These are phyloP conservation scores for Sphaerulina vaccinii DNA, from an alignment of 2,329 filamentous ascomycete species.

Conservation along the genomic window DNA sequence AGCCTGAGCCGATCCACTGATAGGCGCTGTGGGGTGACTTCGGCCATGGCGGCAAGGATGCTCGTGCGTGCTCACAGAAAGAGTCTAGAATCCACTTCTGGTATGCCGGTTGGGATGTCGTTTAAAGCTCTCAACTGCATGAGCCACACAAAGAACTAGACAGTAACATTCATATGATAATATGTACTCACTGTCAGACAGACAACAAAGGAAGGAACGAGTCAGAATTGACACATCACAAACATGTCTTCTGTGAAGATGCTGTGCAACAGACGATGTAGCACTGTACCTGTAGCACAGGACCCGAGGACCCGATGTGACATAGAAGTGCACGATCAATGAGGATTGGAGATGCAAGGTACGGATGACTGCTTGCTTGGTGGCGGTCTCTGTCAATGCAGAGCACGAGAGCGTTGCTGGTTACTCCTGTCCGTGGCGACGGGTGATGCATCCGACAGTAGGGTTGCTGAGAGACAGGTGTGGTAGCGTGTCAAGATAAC, in stretches of 20 bases:
- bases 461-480: no score
- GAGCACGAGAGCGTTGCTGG: no score
- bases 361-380: no score
- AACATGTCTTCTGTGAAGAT: background rate
- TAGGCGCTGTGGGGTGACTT: conserved; percentile 1
- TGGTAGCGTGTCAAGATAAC: no score
- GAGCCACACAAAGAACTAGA: background rate
- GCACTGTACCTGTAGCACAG: background rate
- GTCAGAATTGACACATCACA: background rate
- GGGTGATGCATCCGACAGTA: no score
- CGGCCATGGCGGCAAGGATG: background rate
- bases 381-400: background rate
- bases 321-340: background rate
- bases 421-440: no score
- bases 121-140: background rate
- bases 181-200: background rate
- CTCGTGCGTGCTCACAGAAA: background rate
- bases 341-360: background rate
- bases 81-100: background rate
- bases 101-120: background rate
- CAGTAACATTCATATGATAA: no score
- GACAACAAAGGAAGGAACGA: background rate
- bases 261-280: background rate
- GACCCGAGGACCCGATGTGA: background rate
- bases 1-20: background rate